Base-by-base conservation (phyloP, 1,284 basidiomycete genomes). In the Trametes polyzona region DNA sequence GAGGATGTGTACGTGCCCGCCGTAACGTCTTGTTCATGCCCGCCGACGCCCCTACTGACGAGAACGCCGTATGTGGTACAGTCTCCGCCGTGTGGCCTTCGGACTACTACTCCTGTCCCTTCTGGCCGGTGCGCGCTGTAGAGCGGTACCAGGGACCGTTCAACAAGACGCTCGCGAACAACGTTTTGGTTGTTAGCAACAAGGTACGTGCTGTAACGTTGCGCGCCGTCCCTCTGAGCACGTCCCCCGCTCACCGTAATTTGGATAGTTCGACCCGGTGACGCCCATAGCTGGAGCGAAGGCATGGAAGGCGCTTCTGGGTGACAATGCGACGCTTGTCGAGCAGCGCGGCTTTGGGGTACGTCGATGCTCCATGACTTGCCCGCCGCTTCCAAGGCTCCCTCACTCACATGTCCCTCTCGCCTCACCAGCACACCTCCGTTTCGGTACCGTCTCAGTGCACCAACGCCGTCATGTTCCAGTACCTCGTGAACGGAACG, bases 101-200 rank as follows among this genome's bases (percentile, higher is more conserved):
- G 10, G 8, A 16, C 1, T 26, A 47, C 21, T 54, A 57, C 48
- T 27, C 50, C 19, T 61, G 61, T 23, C 32, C 49, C n/a, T 48
- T 55, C 21, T 65, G 63, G 64, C 59, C 64, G 2, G 55, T 51
- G 2, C 65, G 65, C n/a, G 62, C 66, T 0, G 62, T 65, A 0
- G 67, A 69, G 55, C 35, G 66, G 36, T 69, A 64, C 49, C 51
- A 37, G 5, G 66, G 67, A 1, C 62, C 66, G n/a, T 68, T 65
- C 47, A 64, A 68, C 47, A 61, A 57, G 29, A 63, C 52, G 11
- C 63, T 66, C 14, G 53, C 61, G 4, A 65, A 67, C 47, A 43
- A 41, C 5, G 58, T 69, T 17, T 39, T 69, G 7, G 47, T 68
- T 14, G 59, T 65, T 14, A 62, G 62, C n/a, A 65, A 61, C 29